Evolutionary conservation across 805 yeast species (phyloP).

Genomic region (Isabelozyma pseudorhagii): DNA sequence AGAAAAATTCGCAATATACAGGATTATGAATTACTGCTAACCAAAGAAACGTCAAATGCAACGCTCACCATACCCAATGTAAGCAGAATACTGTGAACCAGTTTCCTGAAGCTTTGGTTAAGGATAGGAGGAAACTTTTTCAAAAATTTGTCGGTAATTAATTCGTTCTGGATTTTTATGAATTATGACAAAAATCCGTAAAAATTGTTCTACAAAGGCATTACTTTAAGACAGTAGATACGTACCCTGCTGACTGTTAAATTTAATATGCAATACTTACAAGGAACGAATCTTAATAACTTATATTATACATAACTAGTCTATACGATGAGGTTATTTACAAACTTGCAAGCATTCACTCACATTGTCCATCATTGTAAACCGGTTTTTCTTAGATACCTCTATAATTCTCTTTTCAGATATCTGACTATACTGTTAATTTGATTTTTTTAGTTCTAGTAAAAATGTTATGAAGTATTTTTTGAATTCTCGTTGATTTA

Average conservation of each 20-base stretch:
- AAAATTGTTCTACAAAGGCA: neutral
- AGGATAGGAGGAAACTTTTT: neutral
- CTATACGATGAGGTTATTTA: neutral
- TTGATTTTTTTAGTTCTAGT: slow-evolving; percentile 22
- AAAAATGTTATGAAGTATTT: slow-evolving; percentile 58
- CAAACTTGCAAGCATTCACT: neutral
- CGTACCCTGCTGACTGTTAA: too few species aligned
- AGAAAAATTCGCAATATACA: neutral
- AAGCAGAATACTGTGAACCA: too few species aligned
- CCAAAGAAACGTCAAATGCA: too few species aligned
- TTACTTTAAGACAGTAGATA: too few species aligned
- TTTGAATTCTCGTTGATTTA: slow-evolving; percentile 63
- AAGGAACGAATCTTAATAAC: too few species aligned
- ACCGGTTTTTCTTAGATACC: neutral
- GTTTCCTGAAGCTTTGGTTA: too few species aligned
- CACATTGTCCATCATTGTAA: neutral
- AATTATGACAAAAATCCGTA: neutral
- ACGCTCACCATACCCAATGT: too few species aligned
- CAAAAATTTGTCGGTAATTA: too few species aligned
- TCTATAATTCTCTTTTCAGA: neutral
- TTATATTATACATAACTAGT: neutral
- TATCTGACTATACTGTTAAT: neutral
- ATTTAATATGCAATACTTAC: too few species aligned
- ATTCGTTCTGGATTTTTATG: neutral
- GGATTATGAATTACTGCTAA: neutral